Base-by-base conservation (phyloP, 1,284 basidiomycete genomes). In the Schizopora paradoxa region DNA sequence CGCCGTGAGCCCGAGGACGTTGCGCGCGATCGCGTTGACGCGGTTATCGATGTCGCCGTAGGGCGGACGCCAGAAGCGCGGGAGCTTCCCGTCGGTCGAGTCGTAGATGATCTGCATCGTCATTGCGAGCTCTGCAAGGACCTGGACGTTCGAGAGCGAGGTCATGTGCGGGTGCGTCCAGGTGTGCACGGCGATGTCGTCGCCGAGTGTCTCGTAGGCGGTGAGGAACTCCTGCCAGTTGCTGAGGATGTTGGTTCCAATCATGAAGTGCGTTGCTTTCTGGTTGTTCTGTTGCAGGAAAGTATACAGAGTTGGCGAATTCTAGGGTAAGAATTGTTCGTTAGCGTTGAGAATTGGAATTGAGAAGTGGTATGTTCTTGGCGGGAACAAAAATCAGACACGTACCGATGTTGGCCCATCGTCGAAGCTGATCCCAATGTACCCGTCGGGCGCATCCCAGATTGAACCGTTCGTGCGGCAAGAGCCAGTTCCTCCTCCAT, bases 131-230 rank as follows among this genome's bases (percentile, higher is more conserved):
- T 91, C 81, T 23, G 75, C 89, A 33, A 92, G 54, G 41, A 91
- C 62, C 48, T 82, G 70, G 44, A 73, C 58, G 61, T 91, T 88
- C 43, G 68, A 72, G 49, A 86, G 69, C 1, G 84, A 81, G 6
- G 89, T 87, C 81, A 87, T 87, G 66, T 81, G 84, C 27, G 77
- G 83, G 55, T 89, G 86, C 1, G 81, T 79, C 74, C 77, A 91
- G 0, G 88, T 90, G 61, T 90, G 87, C 4, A 86, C 79, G 14
- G 79, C 86, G 28, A 31, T 31, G 28, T 31, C 28, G 28, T 31
- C 28, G 28, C 71, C 65, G 41, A 69, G 68, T 19, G 70, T 56
- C 33, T 66, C 60, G 56, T 74, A 78, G 3, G 77, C 76, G 10
- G 61, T 56, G 45, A 64, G 49, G 61, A 90, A 86, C 36, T 72